Conservation (phyloP, 2,329 filamentous ascomycete species). For the Fusarium sp. region DNA sequence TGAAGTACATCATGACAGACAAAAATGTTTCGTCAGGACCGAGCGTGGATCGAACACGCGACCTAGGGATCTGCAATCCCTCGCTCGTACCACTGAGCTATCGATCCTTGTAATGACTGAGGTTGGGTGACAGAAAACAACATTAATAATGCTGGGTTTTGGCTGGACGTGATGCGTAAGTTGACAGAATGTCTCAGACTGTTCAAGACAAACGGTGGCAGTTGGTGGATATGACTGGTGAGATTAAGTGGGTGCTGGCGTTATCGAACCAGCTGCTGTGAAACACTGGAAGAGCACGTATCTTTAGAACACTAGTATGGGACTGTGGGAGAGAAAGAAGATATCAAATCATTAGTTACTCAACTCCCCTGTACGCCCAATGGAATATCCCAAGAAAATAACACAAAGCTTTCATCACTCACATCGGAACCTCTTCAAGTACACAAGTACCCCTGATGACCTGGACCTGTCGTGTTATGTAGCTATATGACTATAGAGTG, state of each 20-base stretch:
- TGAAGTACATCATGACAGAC: background rate
- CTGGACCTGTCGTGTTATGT: too few species aligned
- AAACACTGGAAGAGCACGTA: too few species aligned
- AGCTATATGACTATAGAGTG: too few species aligned
- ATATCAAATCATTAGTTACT: too few species aligned
- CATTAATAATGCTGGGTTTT: fast-evolving
- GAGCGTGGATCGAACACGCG: constrained; percentile 17
- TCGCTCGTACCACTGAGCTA: constrained; percentile 23
- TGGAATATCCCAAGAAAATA: too few species aligned
- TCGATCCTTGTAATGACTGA: constrained; percentile 2
- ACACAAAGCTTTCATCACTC: too few species aligned
- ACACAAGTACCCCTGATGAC: too few species aligned
- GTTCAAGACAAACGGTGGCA: background rate
- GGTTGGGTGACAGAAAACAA: fast-evolving
- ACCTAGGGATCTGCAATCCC: constrained; percentile 24
- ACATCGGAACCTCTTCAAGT: too few species aligned
- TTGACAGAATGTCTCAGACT: background rate
- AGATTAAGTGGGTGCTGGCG: background rate
- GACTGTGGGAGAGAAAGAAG: background rate
- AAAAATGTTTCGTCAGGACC: background rate
- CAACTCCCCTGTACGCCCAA: too few species aligned
- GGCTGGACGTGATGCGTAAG: background rate
- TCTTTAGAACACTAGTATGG: too few species aligned
- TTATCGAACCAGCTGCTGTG: too few species aligned
- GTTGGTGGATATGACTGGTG: background rate